phyloP scores from a whole-genome alignment of 441 rosid genomes.

The Codiaeum variegatum region DNA sequence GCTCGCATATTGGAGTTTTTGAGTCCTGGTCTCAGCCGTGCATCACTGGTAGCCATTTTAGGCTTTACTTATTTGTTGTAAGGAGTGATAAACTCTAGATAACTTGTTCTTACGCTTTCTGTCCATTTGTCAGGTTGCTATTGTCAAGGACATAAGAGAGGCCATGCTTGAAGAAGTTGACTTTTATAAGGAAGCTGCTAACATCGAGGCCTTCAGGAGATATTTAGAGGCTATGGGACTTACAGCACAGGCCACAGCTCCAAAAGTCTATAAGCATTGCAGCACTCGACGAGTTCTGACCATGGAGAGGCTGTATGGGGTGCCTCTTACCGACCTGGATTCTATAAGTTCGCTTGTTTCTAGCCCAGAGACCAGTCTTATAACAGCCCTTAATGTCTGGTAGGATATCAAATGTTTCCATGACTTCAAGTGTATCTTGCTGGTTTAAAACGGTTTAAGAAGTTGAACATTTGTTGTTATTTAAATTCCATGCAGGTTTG shows the following conservation, averaged over 20 bases:
- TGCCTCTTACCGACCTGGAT: conserved; percentile 93
- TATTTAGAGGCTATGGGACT: conserved; percentile 89
- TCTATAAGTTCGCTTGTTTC: conserved; percentile 89
- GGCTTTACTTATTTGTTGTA: not conserved
- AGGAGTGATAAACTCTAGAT: not conserved
- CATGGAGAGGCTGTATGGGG: conserved; percentile 99
- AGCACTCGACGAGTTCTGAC: conserved; percentile 81
- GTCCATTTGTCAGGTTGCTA: conserved; percentile 59
- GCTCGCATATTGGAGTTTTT: conserved; percentile 92
- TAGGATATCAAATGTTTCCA: conserved; percentile 31
- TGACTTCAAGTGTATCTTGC: not conserved
- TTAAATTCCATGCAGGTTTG: conserved; percentile 62
- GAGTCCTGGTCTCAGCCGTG: conserved; percentile 79
- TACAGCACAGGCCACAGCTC: conserved; percentile 92
- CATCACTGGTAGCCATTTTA: conserved; percentile 65
- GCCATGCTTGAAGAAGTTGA: conserved; percentile 99
- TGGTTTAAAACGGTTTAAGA: conserved; percentile 1
- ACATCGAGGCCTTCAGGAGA: conserved; percentile 70
- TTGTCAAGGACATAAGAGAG: conserved; percentile 85
- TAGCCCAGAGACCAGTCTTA: conserved; percentile 83
- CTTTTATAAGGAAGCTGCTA: conserved; percentile 84
- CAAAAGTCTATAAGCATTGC: conserved; percentile 78
- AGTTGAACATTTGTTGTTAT: conserved; percentile 3
- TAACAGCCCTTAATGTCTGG: conserved; percentile 97
- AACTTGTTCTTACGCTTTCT: conserved; percentile 1